Percentiles rank a stretch among this genome's conserved stretches.
These are phyloP conservation scores for Gossypium rotundifolium DNA, from an alignment of 345 rosid species.

Conservation along the genomic window DNA sequence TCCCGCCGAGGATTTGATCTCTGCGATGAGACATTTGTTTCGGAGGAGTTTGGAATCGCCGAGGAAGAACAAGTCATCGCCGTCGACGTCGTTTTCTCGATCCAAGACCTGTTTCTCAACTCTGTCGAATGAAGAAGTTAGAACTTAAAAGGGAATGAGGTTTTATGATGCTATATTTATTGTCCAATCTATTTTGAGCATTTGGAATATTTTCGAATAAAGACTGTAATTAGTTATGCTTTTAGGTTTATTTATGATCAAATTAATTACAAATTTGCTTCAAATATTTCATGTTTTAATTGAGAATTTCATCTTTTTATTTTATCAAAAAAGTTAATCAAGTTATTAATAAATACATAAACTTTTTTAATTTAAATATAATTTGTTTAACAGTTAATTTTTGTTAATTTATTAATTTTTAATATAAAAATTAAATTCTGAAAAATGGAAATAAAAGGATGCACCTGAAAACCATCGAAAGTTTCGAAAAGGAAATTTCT, in stretches of 20 bases:
- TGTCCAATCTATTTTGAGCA: neutral
- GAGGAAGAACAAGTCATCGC: slow-evolving; percentile 9
- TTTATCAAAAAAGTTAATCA: no score
- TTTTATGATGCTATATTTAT: neutral
- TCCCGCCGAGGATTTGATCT: slow-evolving; percentile 38
- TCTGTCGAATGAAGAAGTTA: slow-evolving; percentile 1
- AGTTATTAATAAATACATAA: no score
- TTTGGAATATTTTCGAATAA: neutral
- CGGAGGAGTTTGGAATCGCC: slow-evolving; percentile 37
- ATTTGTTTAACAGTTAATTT: no score
- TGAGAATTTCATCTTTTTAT: no score
- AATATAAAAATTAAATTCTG: no score
- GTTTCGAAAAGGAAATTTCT: no score
- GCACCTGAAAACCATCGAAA: no score
- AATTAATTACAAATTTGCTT: no score
- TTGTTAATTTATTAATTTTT: no score
- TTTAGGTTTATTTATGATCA: neutral
- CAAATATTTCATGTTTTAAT: no score
- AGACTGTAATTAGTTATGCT: neutral
- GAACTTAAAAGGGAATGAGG: neutral
- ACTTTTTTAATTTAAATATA: no score
- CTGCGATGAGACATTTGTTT: slow-evolving; percentile 35
- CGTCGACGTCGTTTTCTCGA: neutral
- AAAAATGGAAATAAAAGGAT: no score
- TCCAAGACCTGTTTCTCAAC: slow-evolving; percentile 17